Conservation (phyloP, 208 protist genomes). For the Blastocrithidia nonstop region DNA sequence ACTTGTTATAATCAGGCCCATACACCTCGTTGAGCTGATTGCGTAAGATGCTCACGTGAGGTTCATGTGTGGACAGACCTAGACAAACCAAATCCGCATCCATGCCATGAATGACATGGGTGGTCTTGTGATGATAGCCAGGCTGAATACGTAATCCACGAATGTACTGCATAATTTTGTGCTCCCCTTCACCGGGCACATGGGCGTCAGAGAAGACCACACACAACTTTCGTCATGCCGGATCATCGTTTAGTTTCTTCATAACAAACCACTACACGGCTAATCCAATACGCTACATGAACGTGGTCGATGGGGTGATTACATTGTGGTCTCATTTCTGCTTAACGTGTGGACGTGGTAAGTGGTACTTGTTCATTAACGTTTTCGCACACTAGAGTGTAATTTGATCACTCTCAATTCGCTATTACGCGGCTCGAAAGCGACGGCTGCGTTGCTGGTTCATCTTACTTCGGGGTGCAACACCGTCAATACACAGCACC, state of each 20-base stretch:
- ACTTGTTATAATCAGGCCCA: constrained; percentile 50
- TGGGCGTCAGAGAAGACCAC: constrained; percentile 94
- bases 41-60: constrained; percentile 94
- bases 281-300: constrained; percentile 93
- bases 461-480: constrained; percentile 99
- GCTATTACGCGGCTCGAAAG: constrained; percentile 92
- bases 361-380: constrained; percentile 28
- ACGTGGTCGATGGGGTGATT: constrained; percentile 98
- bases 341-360: constrained; percentile 37
- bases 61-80: constrained; percentile 95
- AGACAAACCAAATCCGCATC: constrained; percentile 99
- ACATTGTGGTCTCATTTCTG: constrained; percentile 96
- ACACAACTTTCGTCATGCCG: constrained; percentile 80
- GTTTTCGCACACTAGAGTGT: constrained; percentile 42
- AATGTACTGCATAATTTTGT: constrained; percentile 93
- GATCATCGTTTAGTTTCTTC: constrained; percentile 89
- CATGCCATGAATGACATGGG: constrained; percentile 97
- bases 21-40: constrained; percentile 92
- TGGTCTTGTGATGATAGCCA: constrained; percentile 92
- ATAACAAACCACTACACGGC: constrained; percentile 91
- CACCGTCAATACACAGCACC: constrained; percentile 95
- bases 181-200: constrained; percentile 96
- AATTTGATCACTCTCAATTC: constrained; percentile 49
- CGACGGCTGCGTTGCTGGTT: constrained; percentile 98
- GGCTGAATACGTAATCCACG: constrained; percentile 67